Conservation (phyloP, 257 asterid species). For the Schizonepeta tenuifolia region DNA sequence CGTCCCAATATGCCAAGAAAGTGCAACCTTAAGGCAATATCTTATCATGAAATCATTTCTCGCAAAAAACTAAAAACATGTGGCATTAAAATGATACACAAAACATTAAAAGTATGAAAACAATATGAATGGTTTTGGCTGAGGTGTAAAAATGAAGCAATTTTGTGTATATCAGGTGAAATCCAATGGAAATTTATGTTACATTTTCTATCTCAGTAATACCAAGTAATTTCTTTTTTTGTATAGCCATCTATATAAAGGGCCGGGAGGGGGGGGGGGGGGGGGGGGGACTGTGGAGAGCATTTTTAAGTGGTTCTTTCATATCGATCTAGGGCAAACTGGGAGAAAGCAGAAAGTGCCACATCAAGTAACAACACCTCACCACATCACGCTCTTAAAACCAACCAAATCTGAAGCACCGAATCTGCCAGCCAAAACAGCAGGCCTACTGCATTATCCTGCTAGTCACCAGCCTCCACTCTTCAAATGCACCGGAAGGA, state of each 20-base stretch:
- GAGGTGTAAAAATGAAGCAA: slow-evolving; percentile 16
- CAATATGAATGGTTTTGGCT: slow-evolving; percentile 1
- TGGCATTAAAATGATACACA: background rate
- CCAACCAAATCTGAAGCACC: slow-evolving; percentile 55
- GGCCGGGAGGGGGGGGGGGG: background rate
- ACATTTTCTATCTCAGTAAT: slow-evolving; percentile 18
- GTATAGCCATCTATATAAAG: background rate
- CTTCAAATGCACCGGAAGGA: slow-evolving; percentile 44
- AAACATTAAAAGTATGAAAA: background rate
- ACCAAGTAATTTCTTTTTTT: background rate
- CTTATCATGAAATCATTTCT: background rate
- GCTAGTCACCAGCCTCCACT: slow-evolving; percentile 45
- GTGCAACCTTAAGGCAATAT: background rate
- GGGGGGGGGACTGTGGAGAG: too few relatives aligned
- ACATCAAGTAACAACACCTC: slow-evolving; percentile 66
- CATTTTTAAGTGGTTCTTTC: slow-evolving; percentile 35
- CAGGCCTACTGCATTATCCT: slow-evolving; percentile 47
- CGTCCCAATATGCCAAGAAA: background rate
- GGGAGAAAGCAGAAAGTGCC: slow-evolving; percentile 45
- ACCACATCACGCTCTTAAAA: slow-evolving; percentile 58
- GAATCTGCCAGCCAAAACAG: slow-evolving; percentile 57
- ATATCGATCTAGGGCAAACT: slow-evolving; percentile 32
- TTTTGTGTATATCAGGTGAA: background rate
- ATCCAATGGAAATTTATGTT: background rate
- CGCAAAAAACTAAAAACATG: background rate